Evolutionary conservation across 2,329 filamentous ascomycete species (phyloP).

Genomic region (Ciborinia camelliae): DNA sequence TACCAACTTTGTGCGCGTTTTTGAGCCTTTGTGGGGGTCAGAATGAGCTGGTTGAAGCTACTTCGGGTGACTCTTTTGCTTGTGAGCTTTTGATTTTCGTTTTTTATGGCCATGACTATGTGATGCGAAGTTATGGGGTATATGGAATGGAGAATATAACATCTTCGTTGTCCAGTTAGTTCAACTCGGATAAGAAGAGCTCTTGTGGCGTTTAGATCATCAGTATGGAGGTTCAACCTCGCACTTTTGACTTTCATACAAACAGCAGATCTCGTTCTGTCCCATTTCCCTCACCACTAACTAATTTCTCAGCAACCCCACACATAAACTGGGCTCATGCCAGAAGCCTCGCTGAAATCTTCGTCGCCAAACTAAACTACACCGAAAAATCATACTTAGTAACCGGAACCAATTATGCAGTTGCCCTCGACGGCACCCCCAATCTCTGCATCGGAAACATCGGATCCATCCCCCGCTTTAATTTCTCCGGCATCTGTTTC

Average conservation of each 20-base stretch:
- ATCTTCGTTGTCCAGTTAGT: neutral
- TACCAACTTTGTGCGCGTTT: neutral
- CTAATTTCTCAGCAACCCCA: neutral
- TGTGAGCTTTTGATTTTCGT: neutral
- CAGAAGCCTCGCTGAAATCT: neutral
- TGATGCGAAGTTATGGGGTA: neutral
- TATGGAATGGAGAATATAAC: neutral
- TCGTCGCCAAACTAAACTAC: neutral
- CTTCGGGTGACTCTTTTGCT: neutral
- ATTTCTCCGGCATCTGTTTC: constrained; percentile 24
- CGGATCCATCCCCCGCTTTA: constrained; percentile 21
- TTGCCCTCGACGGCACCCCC: no score
- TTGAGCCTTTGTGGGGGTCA: neutral
- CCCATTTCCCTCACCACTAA: neutral
- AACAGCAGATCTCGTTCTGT: neutral
- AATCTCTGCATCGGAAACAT: no score
- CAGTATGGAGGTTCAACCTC: neutral
- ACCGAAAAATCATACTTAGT: neutral
- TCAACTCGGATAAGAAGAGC: neutral
- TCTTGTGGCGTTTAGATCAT: neutral
- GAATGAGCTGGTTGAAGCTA: neutral
- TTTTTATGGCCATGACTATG: neutral
- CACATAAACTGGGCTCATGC: neutral
- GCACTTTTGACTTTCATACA: neutral
- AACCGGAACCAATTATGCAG: neutral